Percentiles rank a stretch among this genome's conserved stretches.
Evolutionary conservation across 179 eudicot genomes (phyloP).

Genomic region (Pouteria campechiana): DNA sequence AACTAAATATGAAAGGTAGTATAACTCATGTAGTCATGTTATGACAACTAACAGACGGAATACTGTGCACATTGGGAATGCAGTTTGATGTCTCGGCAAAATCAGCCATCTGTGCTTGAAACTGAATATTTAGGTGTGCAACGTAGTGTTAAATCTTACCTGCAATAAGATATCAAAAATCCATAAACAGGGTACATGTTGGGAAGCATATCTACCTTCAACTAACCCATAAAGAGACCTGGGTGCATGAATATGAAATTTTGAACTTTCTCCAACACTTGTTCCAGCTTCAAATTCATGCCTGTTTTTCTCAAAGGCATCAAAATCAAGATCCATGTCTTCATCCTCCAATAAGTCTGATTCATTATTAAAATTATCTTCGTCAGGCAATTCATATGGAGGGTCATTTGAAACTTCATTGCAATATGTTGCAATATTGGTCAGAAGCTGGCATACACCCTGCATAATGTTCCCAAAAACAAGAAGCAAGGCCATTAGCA

Average conservation of each 20-base stretch:
- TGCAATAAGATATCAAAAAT: background rate
- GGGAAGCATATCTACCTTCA: constrained; percentile 56
- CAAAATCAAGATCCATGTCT: constrained; percentile 76
- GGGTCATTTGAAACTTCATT: constrained; percentile 41
- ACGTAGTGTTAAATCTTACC: no score
- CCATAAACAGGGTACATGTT: no score
- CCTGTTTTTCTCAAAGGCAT: constrained; percentile 33
- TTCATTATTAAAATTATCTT: constrained; percentile 37
- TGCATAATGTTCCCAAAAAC: no score
- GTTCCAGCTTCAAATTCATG: constrained; percentile 43
- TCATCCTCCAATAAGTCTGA: constrained; percentile 37
- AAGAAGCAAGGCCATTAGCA: no score
- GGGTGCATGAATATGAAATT: constrained; percentile 72
- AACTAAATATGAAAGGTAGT: no score
- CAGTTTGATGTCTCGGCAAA: no score
- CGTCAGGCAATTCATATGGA: constrained; percentile 39
- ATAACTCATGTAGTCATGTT: no score
- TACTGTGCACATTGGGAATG: no score
- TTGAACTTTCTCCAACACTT: constrained; percentile 26
- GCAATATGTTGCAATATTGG: constrained; percentile 58
- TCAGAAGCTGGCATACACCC: constrained; percentile 82
- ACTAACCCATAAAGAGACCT: constrained; percentile 43
- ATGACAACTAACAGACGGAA: no score
- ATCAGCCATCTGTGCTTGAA: no score
- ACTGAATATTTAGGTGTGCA: no score